Evolutionary conservation across 768 basidiomycete species (phyloP), one percentile per base, ranked within the genome.

Genomic region (Phlebiopsis gigantea): DNA sequence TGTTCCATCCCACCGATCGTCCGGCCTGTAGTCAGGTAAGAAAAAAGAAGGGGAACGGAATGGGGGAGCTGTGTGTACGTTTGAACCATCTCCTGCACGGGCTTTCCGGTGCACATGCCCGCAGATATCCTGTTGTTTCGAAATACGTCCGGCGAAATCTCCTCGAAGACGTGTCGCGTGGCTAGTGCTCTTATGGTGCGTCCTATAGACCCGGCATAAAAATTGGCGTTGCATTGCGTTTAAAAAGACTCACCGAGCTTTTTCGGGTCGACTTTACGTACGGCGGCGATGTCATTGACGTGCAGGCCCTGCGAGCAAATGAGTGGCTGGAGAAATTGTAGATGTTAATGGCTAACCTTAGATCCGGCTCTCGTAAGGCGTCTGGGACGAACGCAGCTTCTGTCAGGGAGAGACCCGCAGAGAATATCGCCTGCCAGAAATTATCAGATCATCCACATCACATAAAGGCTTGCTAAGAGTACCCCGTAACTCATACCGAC

Each of bases 121-220:
- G 30, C 34, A 6, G 62, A 70, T 10, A 68, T 41, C 3, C 67
- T 54, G 56, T 66, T 71, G 60, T 68, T 66, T 2, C 64, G 61
- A 45, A 70, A 71, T 1, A 69, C 66, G 29, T 69, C 61, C 8
- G 70, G 70, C 0, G 60, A 58, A 2, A 71, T 65, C 56, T 71
- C 71, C 5, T 56, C 57, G 58, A 71, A 70, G 41, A 72, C 60
- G 55, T 71, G 69, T 10, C 61, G 52, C 1, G 68, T 61, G 2
- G 69, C 63, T 10, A 72, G 61, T 14, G 63, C 57, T 9, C 71
- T 63, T 25, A 72, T 49, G 14, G 67, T 61, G 9, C 73, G 63
- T 7, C 58, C 69, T 72, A 49, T 5, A 26, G 3, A 26, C 17
- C 61, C 0, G 68, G 65, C 12, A 72, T 70, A 19, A 65, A 64